phyloP scores from a whole-genome alignment of 2,329 filamentous ascomycete genomes.

The Acrodontium crateriforme region DNA sequence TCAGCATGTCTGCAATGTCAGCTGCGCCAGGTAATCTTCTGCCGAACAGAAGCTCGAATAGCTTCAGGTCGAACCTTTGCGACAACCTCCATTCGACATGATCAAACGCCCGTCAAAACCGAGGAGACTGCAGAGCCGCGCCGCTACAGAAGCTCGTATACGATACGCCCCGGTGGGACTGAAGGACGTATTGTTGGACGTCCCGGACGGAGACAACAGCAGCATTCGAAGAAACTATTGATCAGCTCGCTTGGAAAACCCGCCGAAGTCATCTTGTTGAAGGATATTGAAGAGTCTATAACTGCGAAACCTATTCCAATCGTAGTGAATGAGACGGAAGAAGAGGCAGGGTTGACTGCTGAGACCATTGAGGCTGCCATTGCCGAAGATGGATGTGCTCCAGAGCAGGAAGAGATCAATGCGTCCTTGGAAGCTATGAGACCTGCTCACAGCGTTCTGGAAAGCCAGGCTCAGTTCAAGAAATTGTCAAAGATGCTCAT shows the following conservation, averaged over 20 bases:
- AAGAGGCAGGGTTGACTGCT: slow-evolving; percentile 6
- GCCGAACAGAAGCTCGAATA: neutral
- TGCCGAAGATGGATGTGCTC: slow-evolving; percentile 5
- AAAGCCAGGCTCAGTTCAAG: slow-evolving; percentile 9
- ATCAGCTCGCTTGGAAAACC: slow-evolving; percentile 14
- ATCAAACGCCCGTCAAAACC: neutral
- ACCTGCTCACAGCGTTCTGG: slow-evolving; percentile 11
- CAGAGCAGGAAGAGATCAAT: slow-evolving; percentile 14
- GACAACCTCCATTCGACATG: neutral
- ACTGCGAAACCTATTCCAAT: neutral
- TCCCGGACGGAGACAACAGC: slow-evolving; percentile 14
- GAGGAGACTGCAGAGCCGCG: neutral
- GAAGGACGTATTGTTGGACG: slow-evolving; percentile 14
- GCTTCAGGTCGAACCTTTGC: neutral
- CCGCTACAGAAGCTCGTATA: neutral
- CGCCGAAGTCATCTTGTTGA: slow-evolving; percentile 9
- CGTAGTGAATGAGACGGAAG: slow-evolving; percentile 1
- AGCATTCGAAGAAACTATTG: slow-evolving; percentile 10
- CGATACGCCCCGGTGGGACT: slow-evolving; percentile 5
- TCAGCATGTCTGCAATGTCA: slow-evolving; percentile 9
- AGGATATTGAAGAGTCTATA: slow-evolving; percentile 1
- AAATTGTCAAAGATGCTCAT: slow-evolving; percentile 9
- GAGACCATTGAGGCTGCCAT: slow-evolving; percentile 12
- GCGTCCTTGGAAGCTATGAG: slow-evolving; percentile 16
- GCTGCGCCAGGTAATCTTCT: slow-evolving; percentile 6